Percentiles rank a stretch among this genome's conserved stretches.
Conservation (phyloP, 2,329 filamentous ascomycete genomes). For the Xylaria hypoxylon region DNA sequence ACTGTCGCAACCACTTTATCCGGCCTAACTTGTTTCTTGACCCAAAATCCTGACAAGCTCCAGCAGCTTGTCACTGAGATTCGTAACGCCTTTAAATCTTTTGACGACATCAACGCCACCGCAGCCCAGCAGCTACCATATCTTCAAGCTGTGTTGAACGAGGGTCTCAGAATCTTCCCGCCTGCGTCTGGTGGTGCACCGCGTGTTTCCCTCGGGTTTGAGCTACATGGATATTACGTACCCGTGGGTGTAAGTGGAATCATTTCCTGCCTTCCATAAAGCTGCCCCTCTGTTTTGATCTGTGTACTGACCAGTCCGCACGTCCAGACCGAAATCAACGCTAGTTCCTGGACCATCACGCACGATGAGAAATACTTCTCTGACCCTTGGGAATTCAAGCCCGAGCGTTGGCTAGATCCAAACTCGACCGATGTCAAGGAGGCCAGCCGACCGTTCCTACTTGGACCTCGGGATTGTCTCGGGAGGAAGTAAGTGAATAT, state of each 20-base stretch:
- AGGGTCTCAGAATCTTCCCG: slow-evolving; percentile 39
- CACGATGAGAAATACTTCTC: background rate
- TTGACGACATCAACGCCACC: slow-evolving; percentile 47
- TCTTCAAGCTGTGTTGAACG: slow-evolving; percentile 50
- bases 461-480: background rate
- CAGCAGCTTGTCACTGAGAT: slow-evolving; percentile 48
- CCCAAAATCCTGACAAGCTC: slow-evolving; percentile 44
- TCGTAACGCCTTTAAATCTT: slow-evolving; percentile 42
- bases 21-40: slow-evolving; percentile 50
- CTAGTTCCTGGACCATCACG: background rate
- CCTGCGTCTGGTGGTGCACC: background rate
- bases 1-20: slow-evolving; percentile 59
- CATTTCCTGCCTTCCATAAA: no score
- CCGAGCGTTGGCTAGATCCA: background rate
- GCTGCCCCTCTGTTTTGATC: no score
- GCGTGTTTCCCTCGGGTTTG: background rate
- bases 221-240: background rate
- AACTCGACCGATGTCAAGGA: background rate
- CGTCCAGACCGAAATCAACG: background rate
- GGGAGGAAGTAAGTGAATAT: background rate
- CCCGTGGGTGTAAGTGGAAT: background rate
- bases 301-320: no score
- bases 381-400: background rate
- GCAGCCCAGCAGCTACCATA: slow-evolving; percentile 46
- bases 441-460: background rate